Base-by-base conservation (phyloP, 768 basidiomycete genomes). In the Crepidotus variabilis region DNA sequence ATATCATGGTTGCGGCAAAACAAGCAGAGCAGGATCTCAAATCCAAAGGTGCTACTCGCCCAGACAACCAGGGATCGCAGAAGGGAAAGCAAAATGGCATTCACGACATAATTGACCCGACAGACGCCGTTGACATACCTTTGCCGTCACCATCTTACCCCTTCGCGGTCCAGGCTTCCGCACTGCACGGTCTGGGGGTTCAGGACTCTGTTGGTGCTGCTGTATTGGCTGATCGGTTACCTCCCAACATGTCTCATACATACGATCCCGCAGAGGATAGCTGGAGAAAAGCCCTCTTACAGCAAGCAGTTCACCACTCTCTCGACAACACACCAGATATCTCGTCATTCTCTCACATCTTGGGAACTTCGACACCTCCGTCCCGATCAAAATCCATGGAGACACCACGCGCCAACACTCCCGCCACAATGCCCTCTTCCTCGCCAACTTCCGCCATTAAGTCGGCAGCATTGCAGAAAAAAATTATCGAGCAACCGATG, bases 91-190 rank as follows among this genome's bases (percentile, higher is more conserved):
- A 70, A 56, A 63, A 68, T 52, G 60, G 66, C n/a, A 68, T 78
- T 59, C 79, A 83, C 65, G 67, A 84, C 62, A 77, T 88, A 53
- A 85, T 92, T 62, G 91, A 93, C 70, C 91, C 91, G 10, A 93
- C 91, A 22, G 92, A 92, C 63, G 81, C 80, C 22, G 90, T 93
- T 34, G 91, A 93, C 65, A 66, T 92, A 33, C 91, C 91, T 0
- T 84, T 78, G 5, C 86, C 84, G 6, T 83, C 86, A 34, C 74
- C 85, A 35, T 77, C 76, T 34, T 90, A 88, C 65, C 86, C 85
- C 1, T 87, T 92, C 61, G 82, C 86, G 6, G 81, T 88, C 36
- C 90, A 91, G 65, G 81, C 90, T 22, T 89, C 90, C 54, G 86
- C 85, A 14, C 63, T 86, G 50, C 83, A 85, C 63, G 89, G 86